Percentiles rank a stretch among this genome's conserved stretches.
Conservation (phyloP, 2,329 filamentous ascomycete genomes). For the Dichotomopilus funicola region DNA sequence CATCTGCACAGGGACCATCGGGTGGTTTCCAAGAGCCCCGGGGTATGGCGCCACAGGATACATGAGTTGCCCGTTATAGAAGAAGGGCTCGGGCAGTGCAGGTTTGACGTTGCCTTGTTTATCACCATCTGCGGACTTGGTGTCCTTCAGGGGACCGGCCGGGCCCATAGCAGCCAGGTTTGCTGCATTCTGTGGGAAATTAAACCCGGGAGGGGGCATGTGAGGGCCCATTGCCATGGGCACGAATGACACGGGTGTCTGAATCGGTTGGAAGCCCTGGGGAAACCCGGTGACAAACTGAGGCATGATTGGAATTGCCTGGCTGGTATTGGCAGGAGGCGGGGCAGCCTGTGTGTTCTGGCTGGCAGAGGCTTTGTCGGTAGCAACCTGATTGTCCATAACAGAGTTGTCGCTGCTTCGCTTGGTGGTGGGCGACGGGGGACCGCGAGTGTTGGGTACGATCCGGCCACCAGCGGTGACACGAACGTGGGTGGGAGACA, state of each 20-base stretch:
- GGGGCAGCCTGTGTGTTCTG: conserved; percentile 3
- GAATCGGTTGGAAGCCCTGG: conserved; percentile 25
- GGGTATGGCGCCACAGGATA: conserved; percentile 27
- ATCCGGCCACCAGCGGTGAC: conserved; percentile 62
- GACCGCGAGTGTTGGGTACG: conserved; percentile 55
- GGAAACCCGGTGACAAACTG: conserved; percentile 26
- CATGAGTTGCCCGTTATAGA: conserved; percentile 29
- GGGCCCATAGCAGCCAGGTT: conserved; percentile 10
- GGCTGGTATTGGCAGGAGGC: conserved; percentile 8
- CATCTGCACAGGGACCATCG: conserved; percentile 22
- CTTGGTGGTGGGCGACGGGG: conserved; percentile 47
- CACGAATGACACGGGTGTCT: conserved; percentile 33
- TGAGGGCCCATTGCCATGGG: conserved; percentile 37
- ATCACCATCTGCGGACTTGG: conserved; percentile 18
- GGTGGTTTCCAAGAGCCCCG: conserved; percentile 20
- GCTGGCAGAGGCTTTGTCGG: conserved; percentile 15
- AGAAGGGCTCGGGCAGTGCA: conserved; percentile 39
- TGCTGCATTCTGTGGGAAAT: conserved; percentile 18
- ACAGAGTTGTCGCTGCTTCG: conserved; percentile 37
- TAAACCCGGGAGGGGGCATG: conserved; percentile 25
- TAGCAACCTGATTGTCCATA: conserved; percentile 20
- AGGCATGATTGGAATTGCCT: conserved; percentile 23
- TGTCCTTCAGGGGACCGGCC: conserved; percentile 20
- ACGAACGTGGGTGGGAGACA: conserved; percentile 59
- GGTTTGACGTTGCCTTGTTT: conserved; percentile 32